phyloP scores from a whole-genome alignment of 192 early-diverging fungal species.

The Spinellus fusiger region DNA sequence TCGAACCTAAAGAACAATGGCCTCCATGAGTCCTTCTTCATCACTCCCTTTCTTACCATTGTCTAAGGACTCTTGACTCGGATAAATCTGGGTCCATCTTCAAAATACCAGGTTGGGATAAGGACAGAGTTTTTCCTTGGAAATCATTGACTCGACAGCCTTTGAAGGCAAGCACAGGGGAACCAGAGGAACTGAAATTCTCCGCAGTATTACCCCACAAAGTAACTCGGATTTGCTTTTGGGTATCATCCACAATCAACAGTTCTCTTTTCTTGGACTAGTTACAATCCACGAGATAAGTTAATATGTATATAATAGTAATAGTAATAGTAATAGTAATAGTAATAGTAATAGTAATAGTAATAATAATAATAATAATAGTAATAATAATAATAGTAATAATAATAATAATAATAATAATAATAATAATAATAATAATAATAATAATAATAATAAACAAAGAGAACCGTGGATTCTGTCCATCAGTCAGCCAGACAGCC shows the following conservation, averaged over 20 bases:
- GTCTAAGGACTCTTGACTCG: constrained; percentile 63
- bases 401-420: neutral
- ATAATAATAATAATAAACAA: neutral
- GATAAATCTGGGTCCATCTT: constrained; percentile 69
- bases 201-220: constrained; percentile 86
- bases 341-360: no score
- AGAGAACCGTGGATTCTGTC: no score
- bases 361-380: no score
- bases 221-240: constrained; percentile 66
- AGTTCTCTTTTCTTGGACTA: constrained; percentile 81
- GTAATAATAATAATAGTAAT: no score
- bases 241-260: constrained; percentile 69
- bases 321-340: no score
- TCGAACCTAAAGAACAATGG: no score
- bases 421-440: neutral
- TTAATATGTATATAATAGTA: no score
- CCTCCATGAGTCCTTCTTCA: no score
- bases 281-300: no score
- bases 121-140: constrained; percentile 62
- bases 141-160: constrained; percentile 84
- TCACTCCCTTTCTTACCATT: constrained; percentile 56
- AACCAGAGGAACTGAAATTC: constrained; percentile 41
- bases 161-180: constrained; percentile 77
- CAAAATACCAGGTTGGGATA: constrained; percentile 40
- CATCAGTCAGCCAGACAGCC: neutral